These are phyloP conservation scores for Penicillium coprophilum DNA, from an alignment of 495 filamentous ascomycete species.

Conservation along the genomic window DNA sequence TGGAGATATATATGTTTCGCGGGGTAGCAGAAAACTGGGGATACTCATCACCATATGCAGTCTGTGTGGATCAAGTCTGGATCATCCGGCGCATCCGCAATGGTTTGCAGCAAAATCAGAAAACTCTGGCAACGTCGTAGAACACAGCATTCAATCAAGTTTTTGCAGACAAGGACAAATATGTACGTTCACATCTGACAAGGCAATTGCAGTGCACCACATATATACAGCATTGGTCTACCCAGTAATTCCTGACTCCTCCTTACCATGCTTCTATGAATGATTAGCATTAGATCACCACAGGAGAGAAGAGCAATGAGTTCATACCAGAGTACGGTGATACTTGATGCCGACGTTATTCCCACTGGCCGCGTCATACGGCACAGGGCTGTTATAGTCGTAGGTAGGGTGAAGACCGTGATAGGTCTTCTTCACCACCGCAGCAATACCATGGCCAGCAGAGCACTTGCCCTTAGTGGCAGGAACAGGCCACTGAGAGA, in stretches of 20 bases:
- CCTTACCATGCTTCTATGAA: conserved; percentile 18
- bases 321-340: conserved; percentile 22
- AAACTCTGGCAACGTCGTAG: too few relatives aligned
- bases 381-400: conserved; percentile 48
- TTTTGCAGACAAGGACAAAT: not conserved
- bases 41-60: not conserved
- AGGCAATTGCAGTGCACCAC: not conserved
- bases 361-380: conserved; percentile 35
- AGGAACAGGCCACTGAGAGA: conserved; percentile 43
- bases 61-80: not conserved
- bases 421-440: conserved; percentile 44
- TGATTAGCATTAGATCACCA: not conserved
- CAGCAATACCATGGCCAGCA: conserved; percentile 48
- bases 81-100: not conserved
- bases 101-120: not conserved
- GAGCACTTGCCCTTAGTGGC: conserved; percentile 40
- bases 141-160: not conserved
- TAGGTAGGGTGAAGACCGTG: conserved; percentile 32
- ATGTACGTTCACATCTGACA: not conserved
- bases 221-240: conserved; percentile 4
- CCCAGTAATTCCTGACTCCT: conserved; percentile 18
- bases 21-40: not conserved
- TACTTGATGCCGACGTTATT: conserved; percentile 37
- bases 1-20: not conserved
- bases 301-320: not conserved